Percentiles rank a stretch among this genome's conserved stretches.
Evolutionary conservation across 148 eudicot species (phyloP).

Genomic region (Agrostemma githago): DNA sequence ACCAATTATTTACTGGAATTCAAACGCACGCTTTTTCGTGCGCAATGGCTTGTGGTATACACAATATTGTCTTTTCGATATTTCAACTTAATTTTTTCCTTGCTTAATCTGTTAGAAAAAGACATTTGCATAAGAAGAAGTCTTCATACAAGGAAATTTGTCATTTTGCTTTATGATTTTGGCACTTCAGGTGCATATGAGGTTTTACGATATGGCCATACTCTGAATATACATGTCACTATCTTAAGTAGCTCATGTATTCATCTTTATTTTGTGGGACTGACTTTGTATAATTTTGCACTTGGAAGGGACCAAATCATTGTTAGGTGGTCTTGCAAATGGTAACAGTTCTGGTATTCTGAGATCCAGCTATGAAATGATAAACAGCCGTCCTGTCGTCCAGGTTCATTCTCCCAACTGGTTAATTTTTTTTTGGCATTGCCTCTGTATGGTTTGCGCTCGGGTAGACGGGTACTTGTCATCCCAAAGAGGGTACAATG

Average conservation of each 20-base stretch:
- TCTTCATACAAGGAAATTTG: not conserved
- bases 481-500: not conserved
- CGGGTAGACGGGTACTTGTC: not conserved
- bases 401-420: constrained; percentile 42
- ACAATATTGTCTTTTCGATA: not conserved
- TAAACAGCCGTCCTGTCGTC: constrained; percentile 27
- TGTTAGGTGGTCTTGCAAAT: constrained; percentile 43
- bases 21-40: not conserved
- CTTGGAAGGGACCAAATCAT: constrained; percentile 43
- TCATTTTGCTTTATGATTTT: not conserved
- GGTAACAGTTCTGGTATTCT: constrained; percentile 30
- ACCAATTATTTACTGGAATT: not conserved
- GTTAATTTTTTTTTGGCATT: not conserved
- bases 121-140: not conserved
- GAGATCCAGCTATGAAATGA: constrained; percentile 31
- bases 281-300: constrained; percentile 4
- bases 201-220: not conserved
- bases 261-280: not conserved
- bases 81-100: not conserved
- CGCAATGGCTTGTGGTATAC: not conserved
- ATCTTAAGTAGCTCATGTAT: not conserved
- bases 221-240: not conserved
- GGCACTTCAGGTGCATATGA: not conserved
- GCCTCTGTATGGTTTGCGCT: not conserved
- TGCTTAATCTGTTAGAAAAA: not conserved